Conservation (phyloP, 371 early-diverging fungal genomes). For the Mucor ambiguus region DNA sequence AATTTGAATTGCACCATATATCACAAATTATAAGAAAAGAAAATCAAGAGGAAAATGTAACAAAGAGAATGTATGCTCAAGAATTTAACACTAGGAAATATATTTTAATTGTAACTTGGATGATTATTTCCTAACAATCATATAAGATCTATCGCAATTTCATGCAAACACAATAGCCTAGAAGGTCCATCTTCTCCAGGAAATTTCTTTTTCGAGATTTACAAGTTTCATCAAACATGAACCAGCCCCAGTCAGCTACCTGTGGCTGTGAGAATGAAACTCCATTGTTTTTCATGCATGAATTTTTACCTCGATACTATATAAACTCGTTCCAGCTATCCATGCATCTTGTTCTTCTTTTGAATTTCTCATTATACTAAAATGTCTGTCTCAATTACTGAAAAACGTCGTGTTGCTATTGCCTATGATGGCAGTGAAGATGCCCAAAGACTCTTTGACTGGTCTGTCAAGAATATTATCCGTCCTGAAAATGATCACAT, state of each 20-base stretch:
- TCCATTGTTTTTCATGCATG: not conserved
- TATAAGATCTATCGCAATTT: not conserved
- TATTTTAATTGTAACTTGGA: not conserved
- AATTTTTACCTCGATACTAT: not conserved
- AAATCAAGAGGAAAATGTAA: not conserved
- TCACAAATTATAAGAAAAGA: conserved; percentile 1
- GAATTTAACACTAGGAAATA: conserved; percentile 3
- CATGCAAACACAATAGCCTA: not conserved
- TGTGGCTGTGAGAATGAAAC: not conserved
- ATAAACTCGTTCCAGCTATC: not conserved
- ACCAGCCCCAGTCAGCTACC: not conserved
- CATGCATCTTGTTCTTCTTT: not conserved
- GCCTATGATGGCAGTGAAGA: conserved; percentile 57
- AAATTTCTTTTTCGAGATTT: not conserved
- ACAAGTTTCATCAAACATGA: not conserved
- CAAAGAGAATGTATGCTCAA: conserved; percentile 2
- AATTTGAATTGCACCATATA: conserved; percentile 27
- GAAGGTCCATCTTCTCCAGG: not conserved
- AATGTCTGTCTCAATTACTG: conserved; percentile 48
- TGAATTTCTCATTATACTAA: not conserved
- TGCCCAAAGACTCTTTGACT: conserved; percentile 50
- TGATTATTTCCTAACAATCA: not conserved
- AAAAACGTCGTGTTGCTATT: conserved; percentile 51
- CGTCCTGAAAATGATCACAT: conserved; percentile 48
- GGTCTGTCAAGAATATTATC: conserved; percentile 49